Base-by-base conservation (phyloP, 768 basidiomycete genomes). In the Tricholomella constricta region DNA sequence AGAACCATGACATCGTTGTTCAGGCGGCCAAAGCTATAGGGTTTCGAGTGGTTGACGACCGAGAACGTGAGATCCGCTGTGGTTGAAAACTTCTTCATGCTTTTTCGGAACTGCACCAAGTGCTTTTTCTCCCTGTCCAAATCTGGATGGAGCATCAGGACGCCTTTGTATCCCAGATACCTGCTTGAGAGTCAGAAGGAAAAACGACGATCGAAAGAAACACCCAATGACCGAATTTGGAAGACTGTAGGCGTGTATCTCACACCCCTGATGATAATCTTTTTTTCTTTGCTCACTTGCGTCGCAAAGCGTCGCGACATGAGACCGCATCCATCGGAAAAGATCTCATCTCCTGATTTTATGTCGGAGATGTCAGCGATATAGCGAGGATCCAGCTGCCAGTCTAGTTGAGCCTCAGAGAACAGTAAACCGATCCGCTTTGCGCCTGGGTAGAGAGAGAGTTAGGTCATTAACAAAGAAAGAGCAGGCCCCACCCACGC, bases 1-100 rank as follows among this genome's bases (percentile, higher is more conserved):
- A 88, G 79, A 27, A 83, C 80, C 15, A 87, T 82, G 61, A 87
- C 79, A 48, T 87, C 86, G 64, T 86, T 86, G 63, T 88, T 88
- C 26, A 88, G 71, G 6, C 85, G 77, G 1, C 81, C 85, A 57
- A 84, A 88, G 0, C 82, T 71, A 48, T 83, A 87, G 1, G 85
- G 86, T 44, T 72, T 76, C 2, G 86, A 86, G 59, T 81, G 73
- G 27, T 79, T 82, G 6, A 88, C 85, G 34, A 87, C 81, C 0
- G 86, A 86, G 67, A 88, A 86, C 1, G 84, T 86, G 36, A 75
- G 70, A 53, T 85, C 80, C 6, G 69, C 58, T 0, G 76, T 81
- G 0, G 83, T 78, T 8, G 68, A 74, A 67, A 88, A 87, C 59
- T 88, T 88, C 62, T 82, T 85, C 82, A 86, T 86, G 65, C 85